These are phyloP conservation scores for Massariosphaeria phaeospora DNA, from an alignment of 495 filamentous ascomycete genomes.

Conservation along the genomic window DNA sequence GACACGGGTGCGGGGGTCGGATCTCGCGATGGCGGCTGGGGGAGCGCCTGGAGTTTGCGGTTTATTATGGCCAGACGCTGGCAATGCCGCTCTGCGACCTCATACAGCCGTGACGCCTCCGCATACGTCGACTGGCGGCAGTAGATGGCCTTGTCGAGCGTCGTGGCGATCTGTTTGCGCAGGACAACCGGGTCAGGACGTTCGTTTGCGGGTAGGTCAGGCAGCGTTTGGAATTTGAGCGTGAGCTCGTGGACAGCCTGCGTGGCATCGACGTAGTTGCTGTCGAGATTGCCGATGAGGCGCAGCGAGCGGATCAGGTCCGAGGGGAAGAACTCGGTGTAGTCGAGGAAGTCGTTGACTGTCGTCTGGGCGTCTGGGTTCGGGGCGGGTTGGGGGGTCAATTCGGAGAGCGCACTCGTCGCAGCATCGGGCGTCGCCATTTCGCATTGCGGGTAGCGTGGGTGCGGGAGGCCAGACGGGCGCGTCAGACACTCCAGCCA, in stretches of 20 bases:
- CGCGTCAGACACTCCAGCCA: slow-evolving; percentile 30
- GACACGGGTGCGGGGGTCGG: slow-evolving; percentile 54
- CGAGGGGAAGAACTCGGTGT: slow-evolving; percentile 91
- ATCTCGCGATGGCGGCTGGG: slow-evolving; percentile 64
- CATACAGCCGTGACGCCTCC: slow-evolving; percentile 75
- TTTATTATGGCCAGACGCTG: slow-evolving; percentile 71
- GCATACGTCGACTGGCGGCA: slow-evolving; percentile 73
- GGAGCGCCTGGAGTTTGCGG: slow-evolving; percentile 73
- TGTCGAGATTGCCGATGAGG: slow-evolving; percentile 77
- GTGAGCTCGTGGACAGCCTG: slow-evolving; percentile 66
- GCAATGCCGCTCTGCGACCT: slow-evolving; percentile 73
- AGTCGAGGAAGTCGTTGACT: slow-evolving; percentile 89
- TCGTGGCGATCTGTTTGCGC: slow-evolving; percentile 69
- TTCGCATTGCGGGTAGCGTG: slow-evolving; percentile 22
- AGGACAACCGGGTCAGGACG: slow-evolving; percentile 55
- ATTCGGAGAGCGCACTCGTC: slow-evolving; percentile 33
- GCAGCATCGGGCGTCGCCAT: slow-evolving; percentile 32
- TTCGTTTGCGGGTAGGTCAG: slow-evolving; percentile 51
- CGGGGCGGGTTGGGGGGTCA: slow-evolving; percentile 41
- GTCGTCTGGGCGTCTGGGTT: slow-evolving; percentile 94
- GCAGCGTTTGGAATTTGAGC: slow-evolving; percentile 67
- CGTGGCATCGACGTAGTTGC: slow-evolving; percentile 61
- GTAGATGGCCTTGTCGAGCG: slow-evolving; percentile 67
- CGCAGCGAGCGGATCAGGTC: slow-evolving; percentile 88
- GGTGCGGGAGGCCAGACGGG: slow-evolving; percentile 19